Percentiles rank a stretch among this genome's conserved stretches.
Conservation (phyloP, 805 yeast species). For the Naumovozyma baii region DNA sequence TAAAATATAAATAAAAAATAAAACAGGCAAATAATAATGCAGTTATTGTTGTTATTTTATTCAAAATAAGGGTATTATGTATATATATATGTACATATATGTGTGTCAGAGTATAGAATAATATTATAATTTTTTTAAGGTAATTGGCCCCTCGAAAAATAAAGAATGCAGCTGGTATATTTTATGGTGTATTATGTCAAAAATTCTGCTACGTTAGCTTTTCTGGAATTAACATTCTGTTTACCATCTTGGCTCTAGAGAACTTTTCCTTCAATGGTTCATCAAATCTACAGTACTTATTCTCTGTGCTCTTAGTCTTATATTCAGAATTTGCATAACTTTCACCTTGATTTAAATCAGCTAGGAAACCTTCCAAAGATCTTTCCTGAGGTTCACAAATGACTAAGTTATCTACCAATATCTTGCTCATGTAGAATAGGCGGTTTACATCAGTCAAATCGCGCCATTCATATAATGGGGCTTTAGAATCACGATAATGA, state of each 20-base stretch:
- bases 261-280: background rate
- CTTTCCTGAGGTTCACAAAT: conserved; percentile 8
- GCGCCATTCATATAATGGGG: conserved; percentile 12
- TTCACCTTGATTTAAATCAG: conserved; percentile 2
- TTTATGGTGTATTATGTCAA: no score
- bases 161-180: no score
- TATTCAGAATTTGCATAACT: background rate
- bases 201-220: background rate
- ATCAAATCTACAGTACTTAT: no score
- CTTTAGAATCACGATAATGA: conserved; percentile 5
- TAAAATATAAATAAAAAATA: no score
- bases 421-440: conserved; percentile 8
- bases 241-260: background rate
- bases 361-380: conserved; percentile 7
- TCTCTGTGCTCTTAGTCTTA: no score
- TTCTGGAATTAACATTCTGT: background rate
- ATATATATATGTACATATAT: background rate
- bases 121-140: no score
- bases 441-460: conserved; percentile 9
- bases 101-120: no score
- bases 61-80: no score
- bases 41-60: no score
- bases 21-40: no score
- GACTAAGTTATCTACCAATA: conserved; percentile 10
- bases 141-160: no score